These are phyloP conservation scores for Picea engelmannii DNA, from an alignment of 83 land plant genomes.

Conservation along the genomic window DNA sequence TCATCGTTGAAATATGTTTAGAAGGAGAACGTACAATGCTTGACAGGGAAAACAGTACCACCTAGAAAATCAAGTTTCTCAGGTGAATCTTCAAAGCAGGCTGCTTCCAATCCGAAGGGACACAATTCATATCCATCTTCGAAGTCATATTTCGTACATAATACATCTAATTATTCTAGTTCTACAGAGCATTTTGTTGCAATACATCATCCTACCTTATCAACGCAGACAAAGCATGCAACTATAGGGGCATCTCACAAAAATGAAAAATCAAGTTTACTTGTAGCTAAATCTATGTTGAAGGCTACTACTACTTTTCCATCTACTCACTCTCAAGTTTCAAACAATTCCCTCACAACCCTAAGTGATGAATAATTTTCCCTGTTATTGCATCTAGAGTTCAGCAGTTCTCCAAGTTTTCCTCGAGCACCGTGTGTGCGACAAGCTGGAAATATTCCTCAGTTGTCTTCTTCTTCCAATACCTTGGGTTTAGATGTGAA, in stretches of 20 bases:
- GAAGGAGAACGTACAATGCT: too few species aligned
- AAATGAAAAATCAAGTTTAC: conserved; percentile 36
- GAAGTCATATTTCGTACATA: too few species aligned
- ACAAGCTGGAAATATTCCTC: conserved; percentile 54
- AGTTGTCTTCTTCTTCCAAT: conserved; percentile 46
- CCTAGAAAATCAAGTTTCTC: too few species aligned
- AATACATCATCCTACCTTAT: conserved; percentile 20
- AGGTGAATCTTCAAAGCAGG: too few species aligned
- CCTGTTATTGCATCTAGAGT: conserved; percentile 75
- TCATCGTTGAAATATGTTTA: too few species aligned
- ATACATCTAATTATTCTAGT: too few species aligned
- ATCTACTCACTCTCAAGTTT: conserved; percentile 17
- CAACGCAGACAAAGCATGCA: conserved; percentile 24
- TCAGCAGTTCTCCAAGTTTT: conserved; percentile 88
- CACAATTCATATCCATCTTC: too few species aligned
- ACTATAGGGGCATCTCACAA: conserved; percentile 21
- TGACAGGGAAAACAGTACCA: too few species aligned
- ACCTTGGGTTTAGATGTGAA: too few species aligned
- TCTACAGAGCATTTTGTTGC: conserved; percentile 28
- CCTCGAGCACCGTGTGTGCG: conserved; percentile 78
- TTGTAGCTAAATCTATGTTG: conserved; percentile 15
- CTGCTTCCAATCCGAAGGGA: too few species aligned
- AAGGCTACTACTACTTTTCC: conserved; percentile 16
- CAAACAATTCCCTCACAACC: conserved; percentile 25
- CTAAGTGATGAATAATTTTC: conserved; percentile 82